Base-by-base conservation (phyloP, 805 yeast species). In the Kazachstania africana region DNA sequence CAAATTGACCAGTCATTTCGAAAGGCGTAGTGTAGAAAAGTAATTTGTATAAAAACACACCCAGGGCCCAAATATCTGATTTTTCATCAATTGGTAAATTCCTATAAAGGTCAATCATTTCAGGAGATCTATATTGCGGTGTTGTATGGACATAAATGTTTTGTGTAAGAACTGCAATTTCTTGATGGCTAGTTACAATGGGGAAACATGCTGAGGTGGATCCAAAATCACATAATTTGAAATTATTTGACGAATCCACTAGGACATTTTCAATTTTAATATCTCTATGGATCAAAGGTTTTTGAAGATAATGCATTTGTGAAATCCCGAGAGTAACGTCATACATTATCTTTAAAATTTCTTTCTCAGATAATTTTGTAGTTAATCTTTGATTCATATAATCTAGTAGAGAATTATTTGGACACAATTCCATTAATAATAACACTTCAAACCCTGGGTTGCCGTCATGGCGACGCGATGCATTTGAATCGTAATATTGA, bases 41-140 rank as follows among this genome's bases (percentile, higher is more conserved):
- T 38, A 88, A 64, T 54, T 91, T 88, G 63, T 83, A 88, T 30
- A 91, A 63, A 39, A 88, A 81, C 20, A 91, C 77, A 5, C 98
- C 98, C 31, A 88, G 60, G 0, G 98, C 98, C 98, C 98, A 88
- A 31, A 88, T 82, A 60, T 88, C 98, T 8, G 91, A 69, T 57
- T 85, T 84, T 46, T 87, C 94, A 56, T 88, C 93, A 29, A 88
- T 81, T 3, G 95, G 93, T 28, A 74, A 60, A 8, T 85, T 81
- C 31, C 83, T 64, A 52, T 79, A 78, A 19, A 88, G 65, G 55
- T 88, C 96, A 34, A 88, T 72, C 97, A 88, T 91, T 53, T 88
- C 98, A 0, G 98, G 98, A 0, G 94, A 67, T 39, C 98, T 65
- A 53, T 91, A 91, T 55, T 91, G 98, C 15, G 95, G 94, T 4